These are phyloP conservation scores for Calonectria multiphialidica DNA, from an alignment of 2,329 filamentous ascomycete species.

Conservation along the genomic window DNA sequence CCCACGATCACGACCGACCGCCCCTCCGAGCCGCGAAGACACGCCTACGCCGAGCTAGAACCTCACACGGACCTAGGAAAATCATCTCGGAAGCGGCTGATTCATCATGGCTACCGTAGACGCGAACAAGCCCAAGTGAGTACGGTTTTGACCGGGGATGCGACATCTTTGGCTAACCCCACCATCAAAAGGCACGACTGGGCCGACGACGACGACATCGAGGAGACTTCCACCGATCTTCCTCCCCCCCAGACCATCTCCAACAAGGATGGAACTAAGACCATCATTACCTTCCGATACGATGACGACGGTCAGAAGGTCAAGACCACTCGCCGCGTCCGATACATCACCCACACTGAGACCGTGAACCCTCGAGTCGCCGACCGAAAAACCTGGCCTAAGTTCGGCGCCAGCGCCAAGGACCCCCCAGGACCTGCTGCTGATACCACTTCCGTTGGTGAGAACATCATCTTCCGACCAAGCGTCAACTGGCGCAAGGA, in stretches of 20 bases:
- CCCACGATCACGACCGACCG: slow-evolving; percentile 50
- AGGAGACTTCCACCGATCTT: slow-evolving; percentile 76
- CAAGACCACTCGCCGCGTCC: slow-evolving; percentile 96
- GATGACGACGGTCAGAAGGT: slow-evolving; percentile 96
- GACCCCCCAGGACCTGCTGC: slow-evolving; percentile 84
- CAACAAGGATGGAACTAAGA: slow-evolving; percentile 99
- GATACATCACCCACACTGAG: slow-evolving; percentile 90
- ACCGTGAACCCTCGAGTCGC: slow-evolving; percentile 97
- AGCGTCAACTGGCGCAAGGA: slow-evolving; percentile 94
- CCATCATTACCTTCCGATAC: slow-evolving; percentile 88
- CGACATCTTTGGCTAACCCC: slow-evolving; percentile 51
- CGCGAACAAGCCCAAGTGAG: slow-evolving; percentile 56
- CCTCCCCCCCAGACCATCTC: slow-evolving; percentile 89
- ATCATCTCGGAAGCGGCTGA: slow-evolving; percentile 32
- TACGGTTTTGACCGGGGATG: slow-evolving; percentile 30
- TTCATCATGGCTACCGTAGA: slow-evolving; percentile 54
- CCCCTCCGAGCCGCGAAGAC: slow-evolving; percentile 39
- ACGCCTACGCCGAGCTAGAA: slow-evolving; percentile 35
- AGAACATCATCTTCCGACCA: slow-evolving; percentile 98
- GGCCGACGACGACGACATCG: slow-evolving; percentile 95
- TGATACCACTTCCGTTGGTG: slow-evolving; percentile 93
- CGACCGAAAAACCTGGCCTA: slow-evolving; percentile 91
- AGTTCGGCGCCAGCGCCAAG: slow-evolving; percentile 92
- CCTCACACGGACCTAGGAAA: slow-evolving; percentile 24
- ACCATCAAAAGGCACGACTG: slow-evolving; percentile 75